Evolutionary conservation across 1,284 basidiomycete genomes (phyloP), one percentile per base, ranked within the genome.

Genomic region (Ganoderma multipileum): DNA sequence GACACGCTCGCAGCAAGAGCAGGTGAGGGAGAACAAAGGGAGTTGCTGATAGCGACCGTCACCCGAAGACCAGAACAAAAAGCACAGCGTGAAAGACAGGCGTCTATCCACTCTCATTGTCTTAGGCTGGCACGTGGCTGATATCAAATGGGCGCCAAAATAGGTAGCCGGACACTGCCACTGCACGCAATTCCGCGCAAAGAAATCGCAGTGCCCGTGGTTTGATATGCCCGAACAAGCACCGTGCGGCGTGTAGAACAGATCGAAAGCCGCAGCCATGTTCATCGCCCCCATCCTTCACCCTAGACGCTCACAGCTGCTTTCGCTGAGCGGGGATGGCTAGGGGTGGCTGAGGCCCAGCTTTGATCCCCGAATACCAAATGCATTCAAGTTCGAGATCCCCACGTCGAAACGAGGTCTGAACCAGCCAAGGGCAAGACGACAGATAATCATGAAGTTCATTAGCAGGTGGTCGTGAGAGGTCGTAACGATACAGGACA

Each of bases 401-500:
- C 4, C n/a, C 23, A 8, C 2, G 47, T 8, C 20, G 9, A n/a
- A 50, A 50, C 20, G 6, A 9, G 6, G 20, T 50, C n/a, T 1
- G 11, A 3, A 23, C n/a, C n/a, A 7, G 23, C n/a, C n/a, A 18
- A 50, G 8, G 3, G 18, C 47, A 23, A 23, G 5, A 16, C 52
- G 16, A 55, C 28, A 33, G 20, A 55, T 2, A 18, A 12, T 20
- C 28, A 33, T 55, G 30, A 33, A 16, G 28, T 55, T 67, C 69
- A 61, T 70, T 50, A 70, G 30, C 38, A 26, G 54, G 54, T 64
- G 59, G 47, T 71, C 60, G 54, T 71, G 55, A 65, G 47, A 33
- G 47, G 30, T 69, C 68, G 64, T 68, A 57, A 67, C 28, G 55
- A 63, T 28, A 42, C n/a, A 52, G n/a, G n/a, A 47, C 20, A 55